Evolutionary conservation across 192 early-diverging fungal genomes (phyloP).

Genomic region (Pilobolus umbonatus): DNA sequence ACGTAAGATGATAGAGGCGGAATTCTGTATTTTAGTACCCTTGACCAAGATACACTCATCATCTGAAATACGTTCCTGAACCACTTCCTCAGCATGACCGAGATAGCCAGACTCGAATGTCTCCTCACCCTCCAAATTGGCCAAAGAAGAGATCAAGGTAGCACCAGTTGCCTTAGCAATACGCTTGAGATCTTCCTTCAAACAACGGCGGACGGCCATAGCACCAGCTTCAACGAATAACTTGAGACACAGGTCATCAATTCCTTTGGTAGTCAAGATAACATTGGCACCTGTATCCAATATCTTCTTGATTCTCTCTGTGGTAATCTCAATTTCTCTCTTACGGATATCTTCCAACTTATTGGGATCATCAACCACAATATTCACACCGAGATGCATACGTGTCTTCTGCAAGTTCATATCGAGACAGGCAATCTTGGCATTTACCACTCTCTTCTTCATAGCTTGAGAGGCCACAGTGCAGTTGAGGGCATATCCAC

Average conservation of each 20-base stretch:
- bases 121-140: slow-evolving; percentile 97
- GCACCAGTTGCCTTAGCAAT: slow-evolving; percentile 98
- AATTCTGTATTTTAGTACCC: slow-evolving; percentile 81
- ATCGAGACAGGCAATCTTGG: slow-evolving; percentile 96
- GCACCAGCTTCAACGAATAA: slow-evolving; percentile 97
- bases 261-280: slow-evolving; percentile 96
- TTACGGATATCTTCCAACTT: slow-evolving; percentile 95
- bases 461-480: slow-evolving; percentile 96
- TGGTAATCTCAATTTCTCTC: slow-evolving; percentile 83
- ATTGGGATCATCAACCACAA: slow-evolving; percentile 97
- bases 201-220: slow-evolving; percentile 92
- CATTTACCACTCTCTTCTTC: slow-evolving; percentile 78
- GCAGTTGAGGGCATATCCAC: slow-evolving; percentile 97
- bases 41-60: slow-evolving; percentile 97
- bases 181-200: slow-evolving; percentile 95
- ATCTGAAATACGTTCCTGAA: slow-evolving; percentile 97
- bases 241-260: slow-evolving; percentile 98
- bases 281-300: slow-evolving; percentile 94
- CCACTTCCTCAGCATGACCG: slow-evolving; percentile 92
- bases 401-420: slow-evolving; percentile 98
- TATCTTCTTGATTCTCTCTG: slow-evolving; percentile 94
- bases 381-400: slow-evolving; percentile 97
- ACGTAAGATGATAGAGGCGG: slow-evolving; percentile 92
- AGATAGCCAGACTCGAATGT: slow-evolving; percentile 87
- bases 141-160: slow-evolving; percentile 88